These are phyloP conservation scores for Chaetomium olivaceum DNA, from an alignment of 2,329 filamentous ascomycete genomes.

Conservation along the genomic window DNA sequence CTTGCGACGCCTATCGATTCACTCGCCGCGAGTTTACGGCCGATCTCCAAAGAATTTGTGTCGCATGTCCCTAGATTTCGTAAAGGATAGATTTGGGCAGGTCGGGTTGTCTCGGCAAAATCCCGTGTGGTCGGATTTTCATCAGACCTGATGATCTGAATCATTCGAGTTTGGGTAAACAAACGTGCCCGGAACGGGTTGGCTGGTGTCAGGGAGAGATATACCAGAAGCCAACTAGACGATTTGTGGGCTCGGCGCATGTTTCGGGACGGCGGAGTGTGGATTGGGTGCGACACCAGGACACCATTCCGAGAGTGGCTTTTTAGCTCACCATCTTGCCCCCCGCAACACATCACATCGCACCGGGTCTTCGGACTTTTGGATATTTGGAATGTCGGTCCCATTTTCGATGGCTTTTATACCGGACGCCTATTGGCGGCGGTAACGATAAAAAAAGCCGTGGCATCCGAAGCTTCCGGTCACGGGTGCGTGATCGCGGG, in stretches of 20 bases:
- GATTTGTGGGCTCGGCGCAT: not conserved
- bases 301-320: not conserved
- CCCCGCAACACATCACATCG: not conserved
- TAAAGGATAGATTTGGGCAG: conserved; percentile 4
- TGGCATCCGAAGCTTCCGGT: conserved; percentile 9
- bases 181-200: not conserved
- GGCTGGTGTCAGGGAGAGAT: not conserved
- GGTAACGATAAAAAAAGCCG: not conserved
- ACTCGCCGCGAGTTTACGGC: not conserved
- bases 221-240: not conserved
- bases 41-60: not conserved
- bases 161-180: not conserved
- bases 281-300: not conserved
- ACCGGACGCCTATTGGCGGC: conserved; percentile 2
- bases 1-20: not conserved
- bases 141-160: not conserved
- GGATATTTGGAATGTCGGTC: not conserved
- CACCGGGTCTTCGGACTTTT: not conserved
- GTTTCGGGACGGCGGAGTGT: not conserved
- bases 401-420: not conserved
- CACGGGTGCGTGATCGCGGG: not conserved
- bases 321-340: not conserved
- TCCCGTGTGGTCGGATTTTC: not conserved
- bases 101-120: not conserved
- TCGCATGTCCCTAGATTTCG: not conserved